A percentile compares a stretch with the other conserved stretches of the same genome.
phyloP scores from a whole-genome alignment of 257 asterid species.

The Solanum phureja region DNA sequence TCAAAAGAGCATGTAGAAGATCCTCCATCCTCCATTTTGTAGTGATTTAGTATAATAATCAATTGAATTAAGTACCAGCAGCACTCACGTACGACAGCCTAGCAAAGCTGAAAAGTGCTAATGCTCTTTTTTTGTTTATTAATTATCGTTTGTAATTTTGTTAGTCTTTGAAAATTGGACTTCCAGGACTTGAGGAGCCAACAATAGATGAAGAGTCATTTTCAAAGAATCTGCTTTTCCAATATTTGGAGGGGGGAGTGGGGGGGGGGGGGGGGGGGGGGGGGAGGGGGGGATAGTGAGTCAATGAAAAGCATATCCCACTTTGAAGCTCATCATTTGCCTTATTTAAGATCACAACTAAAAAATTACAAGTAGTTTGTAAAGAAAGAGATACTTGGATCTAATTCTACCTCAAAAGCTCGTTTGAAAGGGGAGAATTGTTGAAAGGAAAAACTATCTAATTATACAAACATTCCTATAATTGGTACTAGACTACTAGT shows the following conservation, averaged over 20 bases:
- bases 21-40: not conserved
- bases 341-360: conserved; percentile 1
- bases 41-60: not conserved
- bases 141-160: not conserved
- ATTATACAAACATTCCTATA: too few species aligned
- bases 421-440: not conserved
- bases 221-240: conserved; percentile 19
- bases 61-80: not conserved
- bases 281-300: not conserved
- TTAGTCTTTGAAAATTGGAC: not conserved
- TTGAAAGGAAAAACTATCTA: not conserved
- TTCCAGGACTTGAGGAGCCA: conserved; percentile 58
- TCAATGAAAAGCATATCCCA: not conserved
- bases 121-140: not conserved
- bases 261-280: too few species aligned
- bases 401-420: not conserved
- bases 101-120: not conserved
- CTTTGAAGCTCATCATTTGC: not conserved
- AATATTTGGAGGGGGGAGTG: not conserved
- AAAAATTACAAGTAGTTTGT: not conserved
- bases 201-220: conserved; percentile 12
- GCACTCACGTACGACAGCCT: not conserved
- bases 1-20: not conserved
- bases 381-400: not conserved
- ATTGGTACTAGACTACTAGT: not conserved